A percentile compares a stretch with the other conserved stretches of the same genome.
These are phyloP conservation scores for Meyerozyma carpophila DNA, from an alignment of 1,139 yeast species.

Conservation along the genomic window DNA sequence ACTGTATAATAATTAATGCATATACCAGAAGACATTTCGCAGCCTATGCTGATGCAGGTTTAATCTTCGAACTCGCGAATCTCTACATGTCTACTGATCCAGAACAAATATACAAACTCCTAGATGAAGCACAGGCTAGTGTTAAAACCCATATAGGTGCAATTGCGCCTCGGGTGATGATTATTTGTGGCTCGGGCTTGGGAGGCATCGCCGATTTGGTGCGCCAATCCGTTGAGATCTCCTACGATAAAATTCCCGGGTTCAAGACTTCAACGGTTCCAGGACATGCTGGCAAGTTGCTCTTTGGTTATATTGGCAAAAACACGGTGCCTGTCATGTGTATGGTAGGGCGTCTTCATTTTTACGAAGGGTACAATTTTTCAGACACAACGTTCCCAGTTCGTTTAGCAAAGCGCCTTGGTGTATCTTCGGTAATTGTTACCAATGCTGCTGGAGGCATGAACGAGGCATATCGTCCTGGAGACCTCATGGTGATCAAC, in stretches of 20 bases:
- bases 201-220: constrained; percentile 73
- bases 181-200: constrained; percentile 92
- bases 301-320: constrained; percentile 70
- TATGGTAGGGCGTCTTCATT: constrained; percentile 91
- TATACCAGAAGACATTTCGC: background rate
- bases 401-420: constrained; percentile 64
- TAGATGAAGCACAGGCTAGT: constrained; percentile 16
- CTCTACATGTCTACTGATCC: background rate
- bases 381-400: constrained; percentile 83
- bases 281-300: constrained; percentile 83
- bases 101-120: constrained; percentile 7
- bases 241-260: constrained; percentile 72
- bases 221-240: constrained; percentile 42
- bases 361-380: constrained; percentile 84
- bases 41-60: too few species aligned
- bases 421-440: constrained; percentile 58
- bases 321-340: constrained; percentile 77
- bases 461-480: constrained; percentile 60
- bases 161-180: constrained; percentile 54
- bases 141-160: constrained; percentile 11
- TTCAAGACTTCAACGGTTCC: constrained; percentile 77
- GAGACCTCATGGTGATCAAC: constrained; percentile 84
- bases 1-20: background rate
- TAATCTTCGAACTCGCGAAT: background rate
- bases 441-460: constrained; percentile 97